Conservation (phyloP, 371 early-diverging fungal genomes). For the Vairimorpha apis region DNA sequence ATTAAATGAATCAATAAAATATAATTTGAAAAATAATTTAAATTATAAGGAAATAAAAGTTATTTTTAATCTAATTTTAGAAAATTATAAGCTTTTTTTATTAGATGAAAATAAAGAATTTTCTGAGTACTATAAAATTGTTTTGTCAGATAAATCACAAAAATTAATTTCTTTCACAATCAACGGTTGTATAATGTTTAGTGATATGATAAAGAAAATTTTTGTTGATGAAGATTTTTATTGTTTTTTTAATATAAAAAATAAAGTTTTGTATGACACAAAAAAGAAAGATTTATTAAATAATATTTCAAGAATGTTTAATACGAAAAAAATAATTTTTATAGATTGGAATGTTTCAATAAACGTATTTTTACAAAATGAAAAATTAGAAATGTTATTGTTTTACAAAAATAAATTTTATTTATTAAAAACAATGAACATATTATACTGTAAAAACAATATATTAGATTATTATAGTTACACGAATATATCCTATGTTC, state of each 20-base stretch:
- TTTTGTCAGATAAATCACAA: too few relatives aligned
- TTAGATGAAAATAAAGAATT: neutral
- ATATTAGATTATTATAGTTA: neutral
- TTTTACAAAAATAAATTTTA: neutral
- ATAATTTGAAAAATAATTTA: neutral
- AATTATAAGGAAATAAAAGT: neutral
- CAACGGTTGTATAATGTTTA: neutral
- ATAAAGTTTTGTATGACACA: neutral
- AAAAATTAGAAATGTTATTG: neutral
- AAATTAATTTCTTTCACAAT: neutral
- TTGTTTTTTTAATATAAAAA: constrained; percentile 8
- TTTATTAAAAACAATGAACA: neutral
- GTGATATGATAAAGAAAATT: neutral
- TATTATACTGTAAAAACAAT: neutral
- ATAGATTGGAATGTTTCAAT: neutral
- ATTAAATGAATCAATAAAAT: neutral
- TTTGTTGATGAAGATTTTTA: neutral
- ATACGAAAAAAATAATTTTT: neutral
- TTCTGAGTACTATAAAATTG: too few relatives aligned
- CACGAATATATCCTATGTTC: neutral
- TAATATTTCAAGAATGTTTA: constrained; percentile 11
- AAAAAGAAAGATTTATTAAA: neutral
- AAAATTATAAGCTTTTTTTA: neutral
- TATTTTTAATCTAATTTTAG: neutral
- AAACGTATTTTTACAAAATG: neutral